Evolutionary conservation across 352 stramenopile genomes (phyloP), one percentile per base, ranked within the genome.

Genomic region (Elongisporangium prolatum): DNA sequence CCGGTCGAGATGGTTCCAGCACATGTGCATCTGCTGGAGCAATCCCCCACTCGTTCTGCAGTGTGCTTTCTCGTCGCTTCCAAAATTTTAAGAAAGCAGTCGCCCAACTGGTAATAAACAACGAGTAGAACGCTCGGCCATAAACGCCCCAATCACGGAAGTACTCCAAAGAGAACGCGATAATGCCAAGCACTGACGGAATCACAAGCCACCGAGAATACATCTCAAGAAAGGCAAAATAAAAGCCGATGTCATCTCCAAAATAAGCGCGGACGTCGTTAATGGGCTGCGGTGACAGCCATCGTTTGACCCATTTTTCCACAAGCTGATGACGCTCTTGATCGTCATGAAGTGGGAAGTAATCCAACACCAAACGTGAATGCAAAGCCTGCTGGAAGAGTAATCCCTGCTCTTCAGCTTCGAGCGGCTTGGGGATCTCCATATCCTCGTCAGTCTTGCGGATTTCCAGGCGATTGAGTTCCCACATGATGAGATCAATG

Each of bases 171-270:
- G 97, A 67, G 60, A 98, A 95, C 20, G 98, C 90, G 17, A 97
- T 21, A 34, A 92, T 52, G 3, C 96, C 96, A 25, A 98, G 61
- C 9, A 90, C 63, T 24, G 91, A 89, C 13, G 97, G 86, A 13
- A 89, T 86, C 6, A 98, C 66, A 8, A 99, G 77, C 81, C 96
- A 98, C 54, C 88, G 84, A 20, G 95, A 97, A 69, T 97, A 98
- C 77, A 97, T 96, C 38, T 97, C 92, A 5, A 99, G 69, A 69
- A 98, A 99, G 9, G 94, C 91, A 75, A 99, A 99, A 76, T 99
- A 99, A 60, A 99, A 98, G 0, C 94, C 95, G 53, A 99, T 84
- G 61, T 95, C 85, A 40, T 93, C 77, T 34, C 85, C 85, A 68
- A 91, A 95, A 53, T 95, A 95, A 49, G 83, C 80, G 28, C 74